Base-by-base conservation (phyloP, 192 early-diverging fungal species). In the Entophlyctis luteolus region DNA sequence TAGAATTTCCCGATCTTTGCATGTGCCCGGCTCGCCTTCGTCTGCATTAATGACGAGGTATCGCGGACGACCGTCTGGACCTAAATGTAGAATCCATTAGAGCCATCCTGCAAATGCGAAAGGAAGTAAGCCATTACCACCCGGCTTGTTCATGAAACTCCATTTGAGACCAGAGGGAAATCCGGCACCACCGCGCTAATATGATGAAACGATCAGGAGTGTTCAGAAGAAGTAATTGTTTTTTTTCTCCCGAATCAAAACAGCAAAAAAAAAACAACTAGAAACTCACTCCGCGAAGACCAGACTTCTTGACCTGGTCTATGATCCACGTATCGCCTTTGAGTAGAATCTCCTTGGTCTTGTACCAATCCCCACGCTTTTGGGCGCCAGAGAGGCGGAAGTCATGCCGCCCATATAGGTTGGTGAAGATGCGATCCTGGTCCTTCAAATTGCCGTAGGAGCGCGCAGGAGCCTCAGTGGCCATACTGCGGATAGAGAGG, bases 301-400 rank as follows among this genome's bases (percentile, higher is more conserved):
- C 96, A 35, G 93, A 95, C 52, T 84, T 82, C 82, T 98, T 98
- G 83, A 97, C 91, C 82, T 98, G 92, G 76, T 94, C 86, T 73
- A 98, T 85, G 74, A 98, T 98, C 94, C 94, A 98, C 57, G 93
- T 89, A 70, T 93, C 84, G 55, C 96, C 96, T 78, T 98, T 98
- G 48, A 89, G 84, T 45, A 98, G 74, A 45, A 98, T 88, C 75
- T 98, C 95, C 84, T 98, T 98, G 52, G 96, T 98, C 83, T 95
- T 95, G 86, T 95, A 88, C 95, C 95, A 98, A 81, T 98, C 94
- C 55, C 96, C 95, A 58, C 95, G 90, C 84, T 94, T 92, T 73
- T 89, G 58, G 16, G 96, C 95, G 8, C 93, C 95, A 54, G 89
- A 80, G 36, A 98, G 85, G 23, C 85, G 73, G 70, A 81, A 98